These are phyloP conservation scores for Pistacia integerrima DNA, from an alignment of 345 rosid species.

Conservation along the genomic window DNA sequence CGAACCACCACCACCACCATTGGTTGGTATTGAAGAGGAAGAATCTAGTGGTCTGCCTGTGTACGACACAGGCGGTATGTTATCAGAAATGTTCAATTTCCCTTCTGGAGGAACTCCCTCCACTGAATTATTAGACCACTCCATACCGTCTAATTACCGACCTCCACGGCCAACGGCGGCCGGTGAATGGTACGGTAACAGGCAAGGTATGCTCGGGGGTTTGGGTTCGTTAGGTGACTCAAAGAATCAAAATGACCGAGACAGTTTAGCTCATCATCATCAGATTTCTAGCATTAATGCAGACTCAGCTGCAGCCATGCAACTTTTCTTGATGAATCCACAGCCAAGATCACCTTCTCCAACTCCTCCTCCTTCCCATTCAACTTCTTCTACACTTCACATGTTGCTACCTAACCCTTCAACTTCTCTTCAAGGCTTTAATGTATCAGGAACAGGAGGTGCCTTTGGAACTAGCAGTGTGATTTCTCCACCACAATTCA, in stretches of 20 bases:
- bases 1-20: constrained; percentile 43
- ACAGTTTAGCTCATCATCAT: constrained; percentile 41
- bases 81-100: constrained; percentile 95
- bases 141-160: constrained; percentile 34
- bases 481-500: constrained; percentile 55
- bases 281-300: constrained; percentile 73
- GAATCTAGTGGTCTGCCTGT: constrained; percentile 52
- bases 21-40: constrained; percentile 60
- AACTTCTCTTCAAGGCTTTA: constrained; percentile 51
- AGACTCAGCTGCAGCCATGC: constrained; percentile 86
- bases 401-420: constrained; percentile 79
- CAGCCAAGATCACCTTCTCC: constrained; percentile 78
- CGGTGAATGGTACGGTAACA: constrained; percentile 55
- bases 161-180: constrained; percentile 17
- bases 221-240: constrained; percentile 38
- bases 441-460: constrained; percentile 29
- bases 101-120: constrained; percentile 47
- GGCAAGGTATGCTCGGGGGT: constrained; percentile 31
- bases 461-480: constrained; percentile 35
- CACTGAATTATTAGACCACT: constrained; percentile 35
- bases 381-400: constrained; percentile 75
- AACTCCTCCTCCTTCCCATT: constrained; percentile 37
- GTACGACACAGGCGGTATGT: constrained; percentile 81
- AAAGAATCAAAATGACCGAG: constrained; percentile 34
- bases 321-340: constrained; percentile 88